Evolutionary conservation across 805 yeast genomes (phyloP), one percentile per base, ranked within the genome.

Genomic region (Wickerhamiella alocasiicola): DNA sequence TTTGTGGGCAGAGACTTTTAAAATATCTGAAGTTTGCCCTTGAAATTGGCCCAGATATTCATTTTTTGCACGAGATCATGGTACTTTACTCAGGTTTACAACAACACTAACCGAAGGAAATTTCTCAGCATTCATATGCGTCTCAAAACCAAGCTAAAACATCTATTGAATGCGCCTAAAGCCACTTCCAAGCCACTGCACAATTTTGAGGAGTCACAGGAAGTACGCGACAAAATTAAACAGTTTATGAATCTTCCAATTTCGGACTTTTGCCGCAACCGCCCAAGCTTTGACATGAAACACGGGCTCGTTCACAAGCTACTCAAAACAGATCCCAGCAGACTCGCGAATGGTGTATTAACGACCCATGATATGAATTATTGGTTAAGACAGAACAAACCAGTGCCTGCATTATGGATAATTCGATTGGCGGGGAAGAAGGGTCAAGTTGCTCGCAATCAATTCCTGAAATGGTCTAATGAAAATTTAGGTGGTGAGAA

Each of bases 251-350:
- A 27, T 9, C 21, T 46, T 20, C 46, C 45, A 7, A 32, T 51
- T 13, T 2, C 44, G 6, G 42, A 41, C 13, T 44, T 50, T 32
- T 45, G 49, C 40, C 38, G 44, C 15, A 32, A 41, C 3, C 32
- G 26, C 21, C 39, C 49, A 2, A 28, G 19, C 9, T 52, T 52
- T 28, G 45, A 52, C 31, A 26, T 36, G 31, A 43, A 44, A 15
- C 55, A 52, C 31, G 55, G 55, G 23, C 46, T 50, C 7, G 54
- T 48, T 1, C 45, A 44, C 42, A 50, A 49, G 20, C 24, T 48
- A 29, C 46, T 52, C 42, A 42, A 44, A 18, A 50, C 54, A 3
- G 21, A 28, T 13, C 42, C 44, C 4, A 18, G 38, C 13, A 29
- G 55, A 13, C 45, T 50, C 21, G 19, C 18, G 3, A 47, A 52